These are phyloP conservation scores for Coprinellus aureogranulatus DNA, from an alignment of 768 basidiomycete genomes.

Conservation along the genomic window DNA sequence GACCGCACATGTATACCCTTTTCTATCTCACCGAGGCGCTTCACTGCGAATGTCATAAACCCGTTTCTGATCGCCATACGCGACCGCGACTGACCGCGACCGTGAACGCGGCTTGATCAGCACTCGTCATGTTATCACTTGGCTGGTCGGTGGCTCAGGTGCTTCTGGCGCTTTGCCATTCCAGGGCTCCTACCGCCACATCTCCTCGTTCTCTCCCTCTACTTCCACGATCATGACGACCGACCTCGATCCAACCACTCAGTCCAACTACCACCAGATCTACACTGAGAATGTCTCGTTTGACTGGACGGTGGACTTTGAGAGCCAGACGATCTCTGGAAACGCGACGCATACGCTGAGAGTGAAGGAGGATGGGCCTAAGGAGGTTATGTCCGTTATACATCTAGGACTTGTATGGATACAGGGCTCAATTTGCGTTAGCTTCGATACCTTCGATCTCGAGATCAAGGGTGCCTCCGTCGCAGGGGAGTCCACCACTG, in stretches of 20 bases:
- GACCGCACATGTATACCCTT: no score
- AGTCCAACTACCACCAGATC: slow-evolving; percentile 76
- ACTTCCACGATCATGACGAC: slow-evolving; percentile 18
- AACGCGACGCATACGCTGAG: slow-evolving; percentile 60
- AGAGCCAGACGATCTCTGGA: slow-evolving; percentile 57
- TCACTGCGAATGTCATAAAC: no score
- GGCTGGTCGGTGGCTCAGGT: not conserved
- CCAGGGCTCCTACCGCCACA: not conserved
- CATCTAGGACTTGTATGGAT: not conserved
- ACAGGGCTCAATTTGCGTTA: slow-evolving; percentile 20
- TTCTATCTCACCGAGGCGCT: no score
- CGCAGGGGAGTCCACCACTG: slow-evolving; percentile 45
- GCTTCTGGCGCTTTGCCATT: not conserved
- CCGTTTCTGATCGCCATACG: no score
- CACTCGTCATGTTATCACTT: not conserved
- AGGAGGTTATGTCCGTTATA: slow-evolving; percentile 56
- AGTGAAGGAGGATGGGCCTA: slow-evolving; percentile 50
- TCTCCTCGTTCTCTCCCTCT: not conserved
- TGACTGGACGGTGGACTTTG: slow-evolving; percentile 79
- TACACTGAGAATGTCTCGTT: slow-evolving; percentile 66
- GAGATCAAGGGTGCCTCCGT: slow-evolving; percentile 55
- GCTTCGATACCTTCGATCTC: slow-evolving; percentile 75
- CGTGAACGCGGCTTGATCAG: not conserved
- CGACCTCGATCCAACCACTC: slow-evolving; percentile 62
- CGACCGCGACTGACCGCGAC: no score